Percentiles rank a stretch among this genome's conserved stretches.
These are phyloP conservation scores for Botrytis medusae DNA, from an alignment of 2,329 filamentous ascomycete species.

Conservation along the genomic window DNA sequence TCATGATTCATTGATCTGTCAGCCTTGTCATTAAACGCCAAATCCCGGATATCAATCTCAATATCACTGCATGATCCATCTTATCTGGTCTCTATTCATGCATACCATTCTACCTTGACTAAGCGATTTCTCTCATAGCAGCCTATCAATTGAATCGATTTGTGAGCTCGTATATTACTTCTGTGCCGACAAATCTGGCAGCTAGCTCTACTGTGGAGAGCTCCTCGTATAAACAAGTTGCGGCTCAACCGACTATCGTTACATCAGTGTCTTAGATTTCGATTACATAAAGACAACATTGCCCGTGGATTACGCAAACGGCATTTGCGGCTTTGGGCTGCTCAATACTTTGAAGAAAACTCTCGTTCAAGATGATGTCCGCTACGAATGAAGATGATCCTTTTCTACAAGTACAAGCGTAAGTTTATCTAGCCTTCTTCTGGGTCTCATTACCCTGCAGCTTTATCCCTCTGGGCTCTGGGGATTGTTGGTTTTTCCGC, in stretches of 20 bases:
- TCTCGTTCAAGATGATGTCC: constrained; percentile 59
- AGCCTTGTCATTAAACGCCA: neutral
- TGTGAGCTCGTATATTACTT: neutral
- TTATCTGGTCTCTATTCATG: neutral
- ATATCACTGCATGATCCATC: neutral
- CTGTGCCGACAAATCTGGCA: neutral
- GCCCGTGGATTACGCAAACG: neutral
- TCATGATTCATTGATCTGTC: neutral
- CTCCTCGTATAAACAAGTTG: neutral
- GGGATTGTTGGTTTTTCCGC: neutral
- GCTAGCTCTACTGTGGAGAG: constrained; percentile 4
- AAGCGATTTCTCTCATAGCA: neutral
- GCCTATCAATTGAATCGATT: neutral
- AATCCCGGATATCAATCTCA: neutral
- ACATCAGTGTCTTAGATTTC: constrained; percentile 9
- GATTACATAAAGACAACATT: constrained; percentile 7
- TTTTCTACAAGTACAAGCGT: constrained; percentile 73
- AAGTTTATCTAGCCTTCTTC: constrained; percentile 36
- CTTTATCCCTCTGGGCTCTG: neutral
- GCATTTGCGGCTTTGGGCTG: neutral
- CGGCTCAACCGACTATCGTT: constrained; percentile 12
- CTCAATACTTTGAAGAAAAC: neutral
- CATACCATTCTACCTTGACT: constrained; percentile 4
- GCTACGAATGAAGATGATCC: constrained; percentile 67
- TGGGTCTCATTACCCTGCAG: constrained; percentile 7